Evolutionary conservation across 2,329 filamentous ascomycete species (phyloP), one percentile per base, ranked within the genome.

Genomic region (Polytolypa hystricis): DNA sequence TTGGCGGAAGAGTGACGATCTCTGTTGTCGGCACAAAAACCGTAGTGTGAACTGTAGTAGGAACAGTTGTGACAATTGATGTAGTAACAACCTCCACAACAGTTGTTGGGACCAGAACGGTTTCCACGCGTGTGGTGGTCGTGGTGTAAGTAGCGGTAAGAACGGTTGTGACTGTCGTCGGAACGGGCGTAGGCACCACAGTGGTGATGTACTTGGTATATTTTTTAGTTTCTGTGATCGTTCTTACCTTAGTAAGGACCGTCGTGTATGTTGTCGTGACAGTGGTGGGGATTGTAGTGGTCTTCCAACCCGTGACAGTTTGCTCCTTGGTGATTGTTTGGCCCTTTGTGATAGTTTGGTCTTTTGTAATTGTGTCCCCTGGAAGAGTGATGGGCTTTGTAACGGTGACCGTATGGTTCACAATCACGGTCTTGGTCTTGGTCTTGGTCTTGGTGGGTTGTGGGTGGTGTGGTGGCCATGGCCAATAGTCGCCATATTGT

Each of bases 391-490:
- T n/a, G n/a, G n/a, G n/a, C n/a, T n/a, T n/a, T n/a, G n/a, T n/a
- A n/a, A 40, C 41, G 10, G 43, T 37, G 17, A 30, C 25, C 3
- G 31, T 27, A 25, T 39, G 35, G 15, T 47, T 49, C 19, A 37
- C 41, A 1, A 40, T 46, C 36, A 31, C 14, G n/a, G 35, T 41
- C 14, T 26, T 21, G n/a, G 36, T 42, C 7, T 35, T 41, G 2
- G 46, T 50, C 6, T 39, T 42, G 23, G 46, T 49, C 41, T 45
- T 1, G 40, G 21, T 25, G 21, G n/a, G n/a, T n/a, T 7, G 21
- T 25, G 21, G n/a, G 7, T n/a, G 21, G 7, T 25, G 7, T 25
- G 21, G 21, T 25, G n/a, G 21, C 7, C 21, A n/a, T n/a, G n/a
- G n/a, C n/a, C n/a, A n/a, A n/a, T n/a, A n/a, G n/a, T n/a, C n/a